Evolutionary conservation across 495 filamentous ascomycete genomes (phyloP), one percentile per base, ranked within the genome.

Genomic region (Aspergillus ostianus): DNA sequence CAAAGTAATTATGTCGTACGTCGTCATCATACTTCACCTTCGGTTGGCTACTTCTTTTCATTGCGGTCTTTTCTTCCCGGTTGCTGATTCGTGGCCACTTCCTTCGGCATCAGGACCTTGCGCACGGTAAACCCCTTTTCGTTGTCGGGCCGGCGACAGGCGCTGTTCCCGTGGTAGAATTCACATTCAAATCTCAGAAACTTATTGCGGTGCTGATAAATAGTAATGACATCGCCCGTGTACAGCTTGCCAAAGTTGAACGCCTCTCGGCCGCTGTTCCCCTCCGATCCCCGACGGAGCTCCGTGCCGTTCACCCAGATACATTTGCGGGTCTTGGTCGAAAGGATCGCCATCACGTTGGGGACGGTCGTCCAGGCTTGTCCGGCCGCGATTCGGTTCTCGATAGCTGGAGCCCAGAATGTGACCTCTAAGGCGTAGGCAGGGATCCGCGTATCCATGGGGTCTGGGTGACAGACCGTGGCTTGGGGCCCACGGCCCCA

Each of bases 401-500:
- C 85, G 60, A 89, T 85, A 2, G 80, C 82, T 0, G 82, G 80
- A 23, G 83, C 84, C 82, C 86, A 91, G 63, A 92, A 85, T 17
- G 87, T 78, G 54, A 97, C 80, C 62, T 88, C 86, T 63, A 95
- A 82, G n/a, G 87, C 92, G 55, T 85, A 85, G 64, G 92, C 92
- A 6, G 92, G 90, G 30, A 97, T 85, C 20, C 84, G 87, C 5
- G 75, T 81, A 60, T 96, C 89, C 53, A 71, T 66, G 29, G 65
- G 70, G 29, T 83, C 74, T 2, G 82, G 69, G 64, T 91, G 87
- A 29, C 84, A 72, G 54, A 87, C 70, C 15, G 85, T 90, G 54
- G 88, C 90, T 18, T 71, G 67, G 0, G 64, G 69, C 0, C 83
- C 80, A 17, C 93, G 86, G 32, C 93, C 93, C 86, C 89, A 97